Percentiles rank a stretch among this genome's conserved stretches.
Evolutionary conservation across 2,329 filamentous ascomycete genomes (phyloP).

Genomic region (Cadophora gregata): DNA sequence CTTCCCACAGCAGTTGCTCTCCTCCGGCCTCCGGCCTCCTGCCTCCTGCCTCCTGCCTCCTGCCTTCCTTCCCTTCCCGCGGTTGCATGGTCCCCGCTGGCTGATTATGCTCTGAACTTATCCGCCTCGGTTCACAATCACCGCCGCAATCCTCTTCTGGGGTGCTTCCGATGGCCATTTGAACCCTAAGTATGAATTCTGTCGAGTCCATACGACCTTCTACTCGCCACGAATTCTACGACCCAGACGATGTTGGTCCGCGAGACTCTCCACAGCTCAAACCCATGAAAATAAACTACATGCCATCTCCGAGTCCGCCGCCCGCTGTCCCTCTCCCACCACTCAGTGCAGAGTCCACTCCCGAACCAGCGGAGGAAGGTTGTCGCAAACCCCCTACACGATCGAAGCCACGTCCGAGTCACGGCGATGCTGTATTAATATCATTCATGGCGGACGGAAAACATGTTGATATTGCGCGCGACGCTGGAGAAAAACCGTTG

Average conservation of each 20-base stretch:
- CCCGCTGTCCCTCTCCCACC: constrained; percentile 52
- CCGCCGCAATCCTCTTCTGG: constrained; percentile 26
- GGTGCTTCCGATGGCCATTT: constrained; percentile 36
- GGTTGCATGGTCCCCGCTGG: constrained; percentile 22
- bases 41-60: not conserved
- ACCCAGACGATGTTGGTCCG: constrained; percentile 55
- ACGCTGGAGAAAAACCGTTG: constrained; percentile 60
- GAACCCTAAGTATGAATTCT: constrained; percentile 37
- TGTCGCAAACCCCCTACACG: constrained; percentile 35
- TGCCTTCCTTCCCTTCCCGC: constrained; percentile 1
- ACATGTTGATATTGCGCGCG: constrained; percentile 66
- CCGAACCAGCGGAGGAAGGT: constrained; percentile 29
- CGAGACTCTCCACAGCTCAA: constrained; percentile 50
- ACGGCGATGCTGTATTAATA: constrained; percentile 72
- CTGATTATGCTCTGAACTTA: constrained; percentile 26
- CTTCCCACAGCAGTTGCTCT: not conserved
- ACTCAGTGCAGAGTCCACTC: constrained; percentile 51
- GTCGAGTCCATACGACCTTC: constrained; percentile 29
- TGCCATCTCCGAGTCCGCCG: constrained; percentile 58
- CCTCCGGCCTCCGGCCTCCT: no score
- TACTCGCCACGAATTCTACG: constrained; percentile 48
- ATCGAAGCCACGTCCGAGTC: constrained; percentile 48
- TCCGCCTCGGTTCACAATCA: constrained; percentile 21
- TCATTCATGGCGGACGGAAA: constrained; percentile 66
- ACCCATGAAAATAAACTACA: constrained; percentile 52